A percentile compares a stretch with the other conserved stretches of the same genome.
These are phyloP conservation scores for Saccharomyces uvarum DNA, from an alignment of 1,139 yeast genomes.

Conservation along the genomic window DNA sequence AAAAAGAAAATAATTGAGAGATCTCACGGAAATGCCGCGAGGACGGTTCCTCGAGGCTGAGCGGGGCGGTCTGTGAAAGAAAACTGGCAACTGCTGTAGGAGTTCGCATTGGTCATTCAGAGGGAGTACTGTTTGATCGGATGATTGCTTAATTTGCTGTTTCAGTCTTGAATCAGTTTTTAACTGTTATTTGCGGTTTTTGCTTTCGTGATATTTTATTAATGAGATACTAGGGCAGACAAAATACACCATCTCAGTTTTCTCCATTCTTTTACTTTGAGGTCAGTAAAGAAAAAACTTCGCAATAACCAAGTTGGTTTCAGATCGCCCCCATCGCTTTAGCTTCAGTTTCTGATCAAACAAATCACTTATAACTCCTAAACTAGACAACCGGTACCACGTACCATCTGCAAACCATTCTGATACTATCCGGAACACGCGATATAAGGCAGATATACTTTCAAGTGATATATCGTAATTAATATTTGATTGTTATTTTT, in stretches of 20 bases:
- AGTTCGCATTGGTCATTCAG: not conserved
- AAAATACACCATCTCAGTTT: not conserved
- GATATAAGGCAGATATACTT: not conserved
- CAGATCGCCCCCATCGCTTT: not conserved
- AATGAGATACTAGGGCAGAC: not conserved
- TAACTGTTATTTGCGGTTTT: not conserved
- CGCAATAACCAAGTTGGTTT: not conserved
- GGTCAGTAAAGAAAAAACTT: not conserved
- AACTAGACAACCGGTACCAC: not conserved
- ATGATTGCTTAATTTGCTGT: not conserved
- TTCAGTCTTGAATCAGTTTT: not conserved
- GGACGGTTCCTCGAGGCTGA: not conserved
- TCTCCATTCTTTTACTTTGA: not conserved
- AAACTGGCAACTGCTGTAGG: not conserved
- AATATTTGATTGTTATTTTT: not conserved
- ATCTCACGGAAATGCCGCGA: slow-evolving; percentile 1
- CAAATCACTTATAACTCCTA: not conserved
- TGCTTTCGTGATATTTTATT: not conserved
- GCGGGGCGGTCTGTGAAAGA: not conserved
- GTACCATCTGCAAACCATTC: not conserved
- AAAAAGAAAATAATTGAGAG: not conserved
- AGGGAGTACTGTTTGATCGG: not conserved
- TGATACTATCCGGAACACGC: not conserved
- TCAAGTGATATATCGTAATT: not conserved
- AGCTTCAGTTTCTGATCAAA: not conserved